A percentile compares a stretch with the other conserved stretches of the same genome.
phyloP scores from a whole-genome alignment of 495 filamentous ascomycete species.

The Aspergillus ellipticus region DNA sequence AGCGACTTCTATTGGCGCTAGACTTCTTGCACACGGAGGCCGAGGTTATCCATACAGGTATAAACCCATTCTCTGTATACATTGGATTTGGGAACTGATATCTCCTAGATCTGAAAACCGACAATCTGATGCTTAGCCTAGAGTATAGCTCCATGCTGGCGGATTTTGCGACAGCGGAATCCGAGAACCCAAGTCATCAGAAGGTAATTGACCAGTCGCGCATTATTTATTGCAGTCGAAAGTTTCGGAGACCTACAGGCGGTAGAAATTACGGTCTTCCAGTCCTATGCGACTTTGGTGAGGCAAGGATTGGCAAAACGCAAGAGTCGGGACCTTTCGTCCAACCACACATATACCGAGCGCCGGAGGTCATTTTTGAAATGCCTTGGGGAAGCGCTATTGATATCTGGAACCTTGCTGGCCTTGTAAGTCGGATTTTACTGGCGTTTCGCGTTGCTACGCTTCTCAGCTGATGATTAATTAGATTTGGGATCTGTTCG shows the following conservation, averaged over 20 bases:
- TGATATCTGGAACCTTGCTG: conserved; percentile 43
- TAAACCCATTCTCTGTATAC: neutral
- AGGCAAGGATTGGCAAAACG: conserved; percentile 25
- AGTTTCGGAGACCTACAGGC: conserved; percentile 15
- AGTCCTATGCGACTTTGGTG: conserved; percentile 32
- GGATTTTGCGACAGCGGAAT: conserved; percentile 25
- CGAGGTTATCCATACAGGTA: conserved; percentile 44
- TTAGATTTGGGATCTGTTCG: conserved; percentile 48
- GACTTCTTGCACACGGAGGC: conserved; percentile 42
- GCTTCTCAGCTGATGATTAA: conserved; percentile 10
- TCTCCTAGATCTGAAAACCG: conserved; percentile 25
- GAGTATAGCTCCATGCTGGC: conserved; percentile 27
- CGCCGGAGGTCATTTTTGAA: conserved; percentile 42
- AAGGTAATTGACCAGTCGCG: conserved; percentile 21
- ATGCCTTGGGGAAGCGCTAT: conserved; percentile 38
- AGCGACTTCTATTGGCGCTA: conserved; percentile 33
- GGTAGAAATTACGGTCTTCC: conserved; percentile 20
- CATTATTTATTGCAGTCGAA: conserved; percentile 25
- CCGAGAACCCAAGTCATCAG: conserved; percentile 22
- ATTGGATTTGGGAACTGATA: conserved; percentile 5
- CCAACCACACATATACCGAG: conserved; percentile 39
- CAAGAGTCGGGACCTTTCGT: conserved; percentile 26
- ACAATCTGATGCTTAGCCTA: conserved; percentile 29
- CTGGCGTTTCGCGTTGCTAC: neutral
- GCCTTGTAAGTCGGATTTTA: conserved; percentile 31